phyloP scores from a whole-genome alignment of 108 stramenopile species.

The Nitzschia inconspicua region DNA sequence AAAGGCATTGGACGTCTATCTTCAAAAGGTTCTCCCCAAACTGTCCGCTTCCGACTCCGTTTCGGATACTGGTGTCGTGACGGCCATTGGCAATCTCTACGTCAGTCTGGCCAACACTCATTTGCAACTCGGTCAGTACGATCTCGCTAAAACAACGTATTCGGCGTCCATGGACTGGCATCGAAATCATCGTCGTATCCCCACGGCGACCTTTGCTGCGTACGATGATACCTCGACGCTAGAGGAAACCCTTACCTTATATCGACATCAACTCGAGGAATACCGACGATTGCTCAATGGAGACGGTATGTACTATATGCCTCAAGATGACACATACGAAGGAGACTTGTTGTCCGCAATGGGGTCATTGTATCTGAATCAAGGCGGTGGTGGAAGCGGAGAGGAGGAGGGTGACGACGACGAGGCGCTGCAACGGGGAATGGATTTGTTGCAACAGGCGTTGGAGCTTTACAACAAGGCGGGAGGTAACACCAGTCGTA shows the following conservation, averaged over 20 bases:
- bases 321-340: conserved; percentile 16
- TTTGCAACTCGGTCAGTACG: conserved; percentile 13
- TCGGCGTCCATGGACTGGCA: conserved; percentile 19
- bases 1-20: not conserved
- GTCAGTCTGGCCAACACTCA: conserved; percentile 1
- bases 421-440: not conserved
- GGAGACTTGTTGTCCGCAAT: conserved; percentile 6
- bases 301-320: not conserved
- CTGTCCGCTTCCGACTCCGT: not conserved
- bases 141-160: conserved; percentile 11
- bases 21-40: not conserved
- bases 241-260: not conserved
- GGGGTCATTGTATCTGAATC: conserved; percentile 11
- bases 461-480: not conserved
- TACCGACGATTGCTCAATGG: not conserved
- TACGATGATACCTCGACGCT: no score
- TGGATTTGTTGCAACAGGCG: conserved; percentile 7
- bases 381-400: no score
- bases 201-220: no score
- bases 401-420: no score
- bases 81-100: conserved; percentile 5
- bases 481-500: not conserved
- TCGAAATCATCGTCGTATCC: not conserved
- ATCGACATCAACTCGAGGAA: not conserved
- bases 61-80: not conserved